Evolutionary conservation across 352 stramenopile genomes (phyloP), one percentile per base, ranked within the genome.

Genomic region (Phytophthora lateralis): DNA sequence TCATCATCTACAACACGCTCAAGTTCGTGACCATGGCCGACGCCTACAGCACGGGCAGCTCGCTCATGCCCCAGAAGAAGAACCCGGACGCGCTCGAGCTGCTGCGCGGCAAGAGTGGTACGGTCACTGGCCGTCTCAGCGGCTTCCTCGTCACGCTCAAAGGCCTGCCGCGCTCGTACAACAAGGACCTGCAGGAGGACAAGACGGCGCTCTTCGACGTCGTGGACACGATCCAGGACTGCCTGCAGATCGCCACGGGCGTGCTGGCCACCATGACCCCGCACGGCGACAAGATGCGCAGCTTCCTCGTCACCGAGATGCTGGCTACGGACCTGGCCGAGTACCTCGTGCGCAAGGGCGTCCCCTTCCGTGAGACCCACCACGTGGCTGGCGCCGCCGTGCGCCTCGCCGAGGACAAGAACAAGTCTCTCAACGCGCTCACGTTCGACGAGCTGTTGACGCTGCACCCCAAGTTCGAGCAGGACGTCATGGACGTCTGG

Each of bases 41-140:
- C 69, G 96, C 96, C 7, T 99, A 99, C 83, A 97, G 94, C 52
- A 99, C 97, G 0, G 97, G 97, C 59, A 98, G 91, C 70, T 98
- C 89, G 17, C 83, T 99, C 45, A 99, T 99, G 97, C 97, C 97
- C n/a, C 97, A 99, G 80, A 99, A 99, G 93, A 99, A 99, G 80
- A 99, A 99, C 78, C 97, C 97, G 0, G 97, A 99, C 78, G 97
- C 97, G 9, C 82, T 99, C 20, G 97, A 99, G 81, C 84, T 99
- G 53, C 78, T 99, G 14, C 88, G 97, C 44, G 97, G 97, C 60
- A 99, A 99, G 83, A 95, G 89, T 15, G 97, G 97, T 49, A 90
- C 97, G 27, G 93, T 98, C 49, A 87, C 98, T 18, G 97, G 97
- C 38, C 89, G 95, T 47, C 84, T 98, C 30, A 97, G 96, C 55